phyloP scores from a whole-genome alignment of 2,329 filamentous ascomycete species.

The Fusarium nodosum region DNA sequence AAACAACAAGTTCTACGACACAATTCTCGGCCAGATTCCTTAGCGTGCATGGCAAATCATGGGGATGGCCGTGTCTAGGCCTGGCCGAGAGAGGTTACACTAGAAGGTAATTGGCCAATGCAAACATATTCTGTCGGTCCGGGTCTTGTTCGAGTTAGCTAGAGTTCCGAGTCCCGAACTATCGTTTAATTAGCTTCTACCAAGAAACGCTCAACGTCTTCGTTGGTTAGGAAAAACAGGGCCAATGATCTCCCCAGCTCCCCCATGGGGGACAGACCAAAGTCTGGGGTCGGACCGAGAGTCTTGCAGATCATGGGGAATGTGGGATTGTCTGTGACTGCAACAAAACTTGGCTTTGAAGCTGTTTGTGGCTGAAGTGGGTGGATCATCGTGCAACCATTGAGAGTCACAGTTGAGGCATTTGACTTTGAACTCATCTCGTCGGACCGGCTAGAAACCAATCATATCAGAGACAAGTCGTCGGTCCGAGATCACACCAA shows the following conservation, averaged over 20 bases:
- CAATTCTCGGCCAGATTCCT: slow-evolving; percentile 1
- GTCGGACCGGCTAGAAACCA: slow-evolving; percentile 42
- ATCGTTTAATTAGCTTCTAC: not conserved
- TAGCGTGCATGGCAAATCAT: slow-evolving; percentile 1
- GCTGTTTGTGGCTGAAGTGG: slow-evolving; percentile 8
- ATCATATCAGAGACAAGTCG: not conserved
- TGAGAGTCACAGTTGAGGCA: not conserved
- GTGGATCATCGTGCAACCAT: not conserved
- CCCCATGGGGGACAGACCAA: slow-evolving; percentile 29
- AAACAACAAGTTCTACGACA: not conserved
- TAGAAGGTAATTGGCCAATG: slow-evolving; percentile 1
- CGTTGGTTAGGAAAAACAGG: not conserved
- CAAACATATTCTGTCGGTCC: slow-evolving; percentile 4
- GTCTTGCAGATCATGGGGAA: slow-evolving; percentile 8
- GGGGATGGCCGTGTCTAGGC: slow-evolving; percentile 27
- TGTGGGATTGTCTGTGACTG: not conserved
- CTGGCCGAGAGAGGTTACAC: slow-evolving; percentile 4
- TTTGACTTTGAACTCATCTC: not conserved
- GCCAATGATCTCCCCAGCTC: not conserved
- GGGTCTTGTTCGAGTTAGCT: not conserved
- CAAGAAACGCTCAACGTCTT: not conserved
- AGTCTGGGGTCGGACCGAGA: slow-evolving; percentile 38
- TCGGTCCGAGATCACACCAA: slow-evolving; percentile 43
- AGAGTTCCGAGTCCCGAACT: not conserved
- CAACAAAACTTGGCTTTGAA: not conserved